Evolutionary conservation across 2,329 filamentous ascomycete species (phyloP).

Genomic region (Zymoseptoria pseudotritici): DNA sequence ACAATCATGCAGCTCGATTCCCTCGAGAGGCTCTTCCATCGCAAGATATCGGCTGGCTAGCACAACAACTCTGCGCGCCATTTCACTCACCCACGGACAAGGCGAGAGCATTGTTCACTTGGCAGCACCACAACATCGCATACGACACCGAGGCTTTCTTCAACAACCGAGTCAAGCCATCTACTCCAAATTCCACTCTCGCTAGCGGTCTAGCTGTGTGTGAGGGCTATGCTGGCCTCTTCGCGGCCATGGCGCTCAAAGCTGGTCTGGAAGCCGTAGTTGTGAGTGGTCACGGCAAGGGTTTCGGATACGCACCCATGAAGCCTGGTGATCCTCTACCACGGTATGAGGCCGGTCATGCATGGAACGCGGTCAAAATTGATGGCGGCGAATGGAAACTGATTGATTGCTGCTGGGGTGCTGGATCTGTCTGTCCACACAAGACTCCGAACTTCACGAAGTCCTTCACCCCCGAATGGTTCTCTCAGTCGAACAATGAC

Average conservation of each 20-base stretch:
- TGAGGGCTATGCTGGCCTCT: constrained; percentile 81
- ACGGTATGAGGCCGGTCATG: constrained; percentile 56
- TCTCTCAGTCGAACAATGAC: constrained; percentile 62
- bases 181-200: constrained; percentile 66
- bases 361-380: constrained; percentile 85
- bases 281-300: constrained; percentile 76
- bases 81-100: constrained; percentile 90
- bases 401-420: constrained; percentile 88
- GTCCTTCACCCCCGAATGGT: constrained; percentile 56
- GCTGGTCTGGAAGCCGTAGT: constrained; percentile 73
- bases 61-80: constrained; percentile 66
- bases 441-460: constrained; percentile 57
- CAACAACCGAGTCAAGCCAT: constrained; percentile 53
- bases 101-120: constrained; percentile 85
- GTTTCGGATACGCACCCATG: constrained; percentile 62
- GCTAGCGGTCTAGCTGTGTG: constrained; percentile 78
- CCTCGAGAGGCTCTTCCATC: constrained; percentile 67
- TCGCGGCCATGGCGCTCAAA: constrained; percentile 66
- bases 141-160: constrained; percentile 83
- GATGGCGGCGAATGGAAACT: constrained; percentile 87
- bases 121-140: constrained; percentile 87
- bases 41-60: constrained; percentile 61
- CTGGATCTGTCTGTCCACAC: constrained; percentile 56
- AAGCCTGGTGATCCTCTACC: constrained; percentile 59
- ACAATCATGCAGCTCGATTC: constrained; percentile 68